A percentile compares a stretch with the other conserved stretches of the same genome.
These are phyloP conservation scores for Colletotrichum camelliae DNA, from an alignment of 2,329 filamentous ascomycete species.

Conservation along the genomic window DNA sequence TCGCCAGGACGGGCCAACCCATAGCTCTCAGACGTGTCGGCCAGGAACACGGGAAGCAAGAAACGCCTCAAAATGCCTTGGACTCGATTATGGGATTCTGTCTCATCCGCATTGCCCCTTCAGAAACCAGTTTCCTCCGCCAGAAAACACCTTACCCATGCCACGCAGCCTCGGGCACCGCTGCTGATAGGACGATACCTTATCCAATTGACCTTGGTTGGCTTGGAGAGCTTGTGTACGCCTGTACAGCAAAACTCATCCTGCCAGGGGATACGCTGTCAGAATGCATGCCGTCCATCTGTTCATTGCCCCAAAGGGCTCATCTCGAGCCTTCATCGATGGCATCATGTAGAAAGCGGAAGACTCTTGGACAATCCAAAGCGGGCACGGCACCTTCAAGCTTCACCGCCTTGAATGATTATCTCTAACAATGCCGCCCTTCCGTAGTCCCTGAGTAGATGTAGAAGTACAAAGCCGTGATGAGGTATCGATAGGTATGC, in stretches of 20 bases:
- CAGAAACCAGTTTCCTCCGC: background rate
- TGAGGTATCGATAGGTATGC: background rate
- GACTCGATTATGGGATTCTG: constrained; percentile 20
- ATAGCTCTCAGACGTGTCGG: background rate
- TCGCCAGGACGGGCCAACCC: background rate
- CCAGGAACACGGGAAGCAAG: constrained; percentile 13
- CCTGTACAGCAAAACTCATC: background rate
- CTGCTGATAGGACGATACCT: background rate
- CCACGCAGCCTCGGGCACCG: background rate
- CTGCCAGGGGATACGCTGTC: background rate
- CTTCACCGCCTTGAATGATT: background rate
- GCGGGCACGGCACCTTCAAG: background rate
- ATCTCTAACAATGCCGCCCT: background rate
- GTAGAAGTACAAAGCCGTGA: no score
- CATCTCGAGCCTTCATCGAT: background rate
- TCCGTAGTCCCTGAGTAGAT: no score
- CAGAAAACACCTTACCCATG: constrained; percentile 20
- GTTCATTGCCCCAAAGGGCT: background rate
- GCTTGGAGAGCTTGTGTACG: background rate
- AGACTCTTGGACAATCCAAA: background rate
- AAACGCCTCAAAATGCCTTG: constrained; percentile 9
- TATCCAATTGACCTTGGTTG: background rate
- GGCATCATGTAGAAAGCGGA: background rate
- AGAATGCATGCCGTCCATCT: background rate
- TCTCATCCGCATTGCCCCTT: constrained; percentile 8